Evolutionary conservation across 331 rosid genomes (phyloP).

Genomic region (Telfairia occidentalis): DNA sequence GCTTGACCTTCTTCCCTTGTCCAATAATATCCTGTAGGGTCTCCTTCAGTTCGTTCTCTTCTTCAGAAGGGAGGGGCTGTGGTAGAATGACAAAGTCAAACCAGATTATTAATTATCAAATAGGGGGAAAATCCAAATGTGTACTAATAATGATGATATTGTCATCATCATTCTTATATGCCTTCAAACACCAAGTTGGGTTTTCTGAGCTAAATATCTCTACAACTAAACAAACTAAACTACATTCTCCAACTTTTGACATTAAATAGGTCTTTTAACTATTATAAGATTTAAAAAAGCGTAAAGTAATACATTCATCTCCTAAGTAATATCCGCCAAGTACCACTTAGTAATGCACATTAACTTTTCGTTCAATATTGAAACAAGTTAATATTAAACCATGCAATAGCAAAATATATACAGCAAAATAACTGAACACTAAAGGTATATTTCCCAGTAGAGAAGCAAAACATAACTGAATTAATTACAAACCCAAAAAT

Average conservation of each 20-base stretch:
- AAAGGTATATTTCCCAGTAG: not conserved
- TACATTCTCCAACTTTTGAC: not conserved
- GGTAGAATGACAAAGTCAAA: not conserved
- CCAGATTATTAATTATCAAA: not conserved
- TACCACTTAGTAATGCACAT: not conserved
- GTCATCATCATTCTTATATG: not conserved
- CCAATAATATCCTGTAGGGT: conserved; percentile 64
- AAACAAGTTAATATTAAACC: not conserved
- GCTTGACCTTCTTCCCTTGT: conserved; percentile 43
- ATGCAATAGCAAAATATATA: not conserved
- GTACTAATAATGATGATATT: not conserved
- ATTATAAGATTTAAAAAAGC: not conserved
- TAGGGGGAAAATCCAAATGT: not conserved
- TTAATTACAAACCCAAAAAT: not conserved
- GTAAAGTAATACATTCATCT: not conserved
- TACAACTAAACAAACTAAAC: not conserved
- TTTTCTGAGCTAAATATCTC: not conserved
- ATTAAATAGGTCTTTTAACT: not conserved
- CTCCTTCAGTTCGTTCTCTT: conserved; percentile 76
- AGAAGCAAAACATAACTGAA: not conserved
- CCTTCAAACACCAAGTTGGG: not conserved
- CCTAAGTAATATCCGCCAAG: not conserved
- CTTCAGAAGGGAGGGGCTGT: conserved; percentile 75
- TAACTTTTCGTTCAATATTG: not conserved
- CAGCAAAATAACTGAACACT: not conserved